These are phyloP conservation scores for Ascochyta koolunga DNA, from an alignment of 2,329 filamentous ascomycete genomes.

Conservation along the genomic window DNA sequence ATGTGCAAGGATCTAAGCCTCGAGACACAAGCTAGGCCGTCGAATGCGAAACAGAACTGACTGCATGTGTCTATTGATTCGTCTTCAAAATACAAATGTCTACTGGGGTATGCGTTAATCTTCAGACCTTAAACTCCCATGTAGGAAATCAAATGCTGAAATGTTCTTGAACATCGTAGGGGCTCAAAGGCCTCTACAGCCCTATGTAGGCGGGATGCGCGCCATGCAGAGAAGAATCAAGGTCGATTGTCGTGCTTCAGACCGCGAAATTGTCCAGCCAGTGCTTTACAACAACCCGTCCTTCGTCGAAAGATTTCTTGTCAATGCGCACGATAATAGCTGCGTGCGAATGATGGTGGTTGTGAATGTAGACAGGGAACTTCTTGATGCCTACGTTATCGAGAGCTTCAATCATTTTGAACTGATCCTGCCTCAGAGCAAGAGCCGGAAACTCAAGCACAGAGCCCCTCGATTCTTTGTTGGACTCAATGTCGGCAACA, in stretches of 20 bases:
- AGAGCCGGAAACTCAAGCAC: conserved; percentile 68
- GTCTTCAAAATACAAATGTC: background rate
- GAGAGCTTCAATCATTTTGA: conserved; percentile 80
- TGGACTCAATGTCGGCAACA: conserved; percentile 31
- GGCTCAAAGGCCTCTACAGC: background rate
- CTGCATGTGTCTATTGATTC: background rate
- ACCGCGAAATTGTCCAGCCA: conserved; percentile 76
- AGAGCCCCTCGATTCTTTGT: conserved; percentile 41
- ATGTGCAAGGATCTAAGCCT: background rate
- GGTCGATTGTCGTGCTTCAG: conserved; percentile 2
- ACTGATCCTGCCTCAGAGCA: conserved; percentile 79
- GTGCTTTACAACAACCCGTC: conserved; percentile 77
- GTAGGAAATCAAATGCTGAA: background rate
- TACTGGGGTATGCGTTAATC: conserved; percentile 4
- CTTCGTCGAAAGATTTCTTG: conserved; percentile 73
- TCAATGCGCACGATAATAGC: conserved; percentile 83
- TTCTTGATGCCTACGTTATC: conserved; percentile 67
- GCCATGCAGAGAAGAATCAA: background rate
- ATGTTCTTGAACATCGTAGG: background rate
- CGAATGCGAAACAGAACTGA: background rate
- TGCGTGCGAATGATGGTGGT: conserved; percentile 78
- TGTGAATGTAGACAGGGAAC: conserved; percentile 74
- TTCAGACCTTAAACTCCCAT: background rate
- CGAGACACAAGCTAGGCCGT: background rate
- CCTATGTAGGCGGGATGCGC: background rate